Evolutionary conservation across 2,329 filamentous ascomycete species (phyloP).

Genomic region (Aspergillus nomiae): DNA sequence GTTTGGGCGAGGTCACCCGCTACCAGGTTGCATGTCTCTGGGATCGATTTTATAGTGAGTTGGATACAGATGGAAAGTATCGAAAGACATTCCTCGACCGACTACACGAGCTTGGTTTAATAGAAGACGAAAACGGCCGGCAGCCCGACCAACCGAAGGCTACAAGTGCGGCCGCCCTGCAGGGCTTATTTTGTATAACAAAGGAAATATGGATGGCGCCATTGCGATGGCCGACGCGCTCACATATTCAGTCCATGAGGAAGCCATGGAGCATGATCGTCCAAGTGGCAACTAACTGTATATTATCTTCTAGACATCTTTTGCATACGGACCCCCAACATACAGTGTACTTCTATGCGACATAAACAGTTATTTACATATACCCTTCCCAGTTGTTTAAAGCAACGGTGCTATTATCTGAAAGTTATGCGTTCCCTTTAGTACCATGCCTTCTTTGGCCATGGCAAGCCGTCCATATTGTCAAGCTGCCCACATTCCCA

Average conservation of each 20-base stretch:
- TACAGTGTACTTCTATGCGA: slow-evolving; percentile 3
- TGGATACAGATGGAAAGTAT: slow-evolving; percentile 65
- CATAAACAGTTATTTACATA: not conserved
- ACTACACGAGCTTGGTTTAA: slow-evolving; percentile 69
- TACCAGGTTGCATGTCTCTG: slow-evolving; percentile 86
- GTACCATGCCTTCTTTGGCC: not conserved
- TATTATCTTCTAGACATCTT: slow-evolving; percentile 14
- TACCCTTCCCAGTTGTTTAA: not conserved
- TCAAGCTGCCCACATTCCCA: no score
- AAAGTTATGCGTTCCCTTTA: not conserved
- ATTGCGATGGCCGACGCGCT: slow-evolving; percentile 71
- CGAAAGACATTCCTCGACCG: slow-evolving; percentile 70
- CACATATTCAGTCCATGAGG: slow-evolving; percentile 34
- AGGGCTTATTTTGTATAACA: slow-evolving; percentile 96
- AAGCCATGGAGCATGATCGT: slow-evolving; percentile 24
- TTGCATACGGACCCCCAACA: not conserved
- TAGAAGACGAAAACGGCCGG: slow-evolving; percentile 58
- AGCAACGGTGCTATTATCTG: not conserved
- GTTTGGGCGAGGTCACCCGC: slow-evolving; percentile 82
- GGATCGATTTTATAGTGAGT: slow-evolving; percentile 90
- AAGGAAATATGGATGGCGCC: slow-evolving; percentile 83
- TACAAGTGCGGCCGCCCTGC: slow-evolving; percentile 87
- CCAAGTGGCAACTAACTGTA: slow-evolving; percentile 21
- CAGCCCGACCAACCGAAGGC: slow-evolving; percentile 50
- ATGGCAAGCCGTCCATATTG: not conserved